These are phyloP conservation scores for Kodamaea laetipori DNA, from an alignment of 805 yeast species.

Conservation along the genomic window DNA sequence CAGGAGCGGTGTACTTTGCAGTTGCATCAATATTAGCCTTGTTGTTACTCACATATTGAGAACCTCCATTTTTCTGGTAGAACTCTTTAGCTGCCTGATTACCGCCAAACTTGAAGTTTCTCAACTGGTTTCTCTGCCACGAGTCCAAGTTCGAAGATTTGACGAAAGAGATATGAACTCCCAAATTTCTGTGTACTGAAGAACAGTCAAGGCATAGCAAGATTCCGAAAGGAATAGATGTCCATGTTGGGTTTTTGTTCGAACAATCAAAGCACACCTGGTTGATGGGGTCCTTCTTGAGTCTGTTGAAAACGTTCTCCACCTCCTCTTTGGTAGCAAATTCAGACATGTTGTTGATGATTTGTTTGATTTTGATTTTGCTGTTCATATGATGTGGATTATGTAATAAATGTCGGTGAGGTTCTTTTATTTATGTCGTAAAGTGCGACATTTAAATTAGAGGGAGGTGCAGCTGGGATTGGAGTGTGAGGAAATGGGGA, in stretches of 20 bases:
- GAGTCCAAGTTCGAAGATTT: slow-evolving; percentile 89
- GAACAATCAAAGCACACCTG: slow-evolving; percentile 91
- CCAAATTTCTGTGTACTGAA: slow-evolving; percentile 92
- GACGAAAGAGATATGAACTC: slow-evolving; percentile 95
- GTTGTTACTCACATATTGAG: slow-evolving; percentile 53
- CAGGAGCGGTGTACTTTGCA: slow-evolving; percentile 76
- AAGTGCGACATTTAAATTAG: neutral
- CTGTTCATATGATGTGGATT: slow-evolving; percentile 3
- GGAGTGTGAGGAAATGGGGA: neutral
- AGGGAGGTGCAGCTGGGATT: neutral
- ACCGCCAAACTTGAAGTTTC: slow-evolving; percentile 93
- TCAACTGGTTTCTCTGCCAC: slow-evolving; percentile 88
- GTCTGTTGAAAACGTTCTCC: slow-evolving; percentile 59
- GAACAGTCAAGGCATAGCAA: slow-evolving; percentile 92
- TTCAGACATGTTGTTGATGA: slow-evolving; percentile 36
- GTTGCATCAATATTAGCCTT: slow-evolving; percentile 56
- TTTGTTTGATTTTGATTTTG: slow-evolving; percentile 4
- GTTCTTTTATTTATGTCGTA: neutral
- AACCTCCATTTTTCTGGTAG: slow-evolving; percentile 83
- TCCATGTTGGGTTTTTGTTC: slow-evolving; percentile 96
- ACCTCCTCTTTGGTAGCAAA: slow-evolving; percentile 73
- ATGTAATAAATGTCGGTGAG: neutral
- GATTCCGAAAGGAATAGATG: slow-evolving; percentile 95
- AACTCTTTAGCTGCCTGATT: slow-evolving; percentile 84
- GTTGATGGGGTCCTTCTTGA: slow-evolving; percentile 70